A percentile compares a stretch with the other conserved stretches of the same genome.
phyloP scores from a whole-genome alignment of 345 rosid species.

The Arabidopsis thaliana region TAIR10.1 NC_003075.7:12736501-12737000 shows the following conservation, averaged over 20 bases:
- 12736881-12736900: constrained; percentile 50
- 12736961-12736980: constrained; percentile 48
- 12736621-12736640: constrained; percentile 78
- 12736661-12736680: constrained; percentile 63
- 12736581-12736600: constrained; percentile 63
- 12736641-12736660: constrained; percentile 69
- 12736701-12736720: constrained; percentile 52
- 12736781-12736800: constrained; percentile 45
- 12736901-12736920: constrained; percentile 53
- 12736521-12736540: constrained; percentile 61
- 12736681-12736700: constrained; percentile 36
- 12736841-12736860: constrained; percentile 84
- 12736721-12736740: constrained; percentile 49
- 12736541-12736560: constrained; percentile 62
- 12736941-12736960: constrained; percentile 50
- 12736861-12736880: constrained; percentile 62
- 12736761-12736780: constrained; percentile 48
- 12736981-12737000: constrained; percentile 44
- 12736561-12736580: constrained; percentile 54
- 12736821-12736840: constrained; percentile 81
- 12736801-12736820: constrained; percentile 54
- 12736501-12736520: constrained; percentile 67
- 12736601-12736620: constrained; percentile 61
- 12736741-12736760: constrained; percentile 56
- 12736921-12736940: constrained; percentile 47